Percentiles rank a stretch among this genome's conserved stretches.
These are phyloP conservation scores for Lactarius akahatsu DNA, from an alignment of 768 basidiomycete genomes.

Conservation along the genomic window DNA sequence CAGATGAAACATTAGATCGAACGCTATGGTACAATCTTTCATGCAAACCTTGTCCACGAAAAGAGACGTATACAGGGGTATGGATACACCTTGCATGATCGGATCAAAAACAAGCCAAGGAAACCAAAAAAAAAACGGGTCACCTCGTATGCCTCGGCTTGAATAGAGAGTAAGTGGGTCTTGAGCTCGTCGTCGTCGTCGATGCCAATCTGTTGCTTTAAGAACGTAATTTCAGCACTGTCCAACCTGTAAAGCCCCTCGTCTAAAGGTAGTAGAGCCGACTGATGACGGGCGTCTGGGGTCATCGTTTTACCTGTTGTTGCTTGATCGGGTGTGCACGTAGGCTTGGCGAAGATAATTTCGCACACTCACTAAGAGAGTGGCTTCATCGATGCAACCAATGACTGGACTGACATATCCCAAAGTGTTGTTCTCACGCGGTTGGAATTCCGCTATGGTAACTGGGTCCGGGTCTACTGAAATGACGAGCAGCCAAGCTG, in stretches of 20 bases:
- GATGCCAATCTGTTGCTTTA: conserved; percentile 35
- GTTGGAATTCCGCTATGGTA: too few species aligned
- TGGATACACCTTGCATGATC: conserved; percentile 31
- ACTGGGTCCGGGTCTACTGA: background rate
- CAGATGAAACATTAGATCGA: background rate
- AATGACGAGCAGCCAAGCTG: background rate
- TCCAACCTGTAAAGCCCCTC: conserved; percentile 18
- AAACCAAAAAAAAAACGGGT: background rate
- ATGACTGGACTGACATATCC: background rate
- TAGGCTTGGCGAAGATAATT: background rate
- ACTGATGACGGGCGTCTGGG: background rate
- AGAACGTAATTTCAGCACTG: conserved; percentile 28
- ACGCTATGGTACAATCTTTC: background rate
- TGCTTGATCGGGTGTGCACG: background rate
- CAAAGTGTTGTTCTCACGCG: background rate
- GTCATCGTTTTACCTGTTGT: background rate
- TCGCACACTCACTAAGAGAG: background rate
- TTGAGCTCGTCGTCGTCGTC: conserved; percentile 35
- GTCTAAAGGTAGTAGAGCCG: background rate
- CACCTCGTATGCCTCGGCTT: conserved; percentile 36
- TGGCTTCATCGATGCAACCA: background rate
- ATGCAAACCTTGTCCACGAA: conserved; percentile 29
- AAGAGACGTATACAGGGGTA: conserved; percentile 37
- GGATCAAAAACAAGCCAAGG: background rate
- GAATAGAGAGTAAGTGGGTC: conserved; percentile 34